phyloP scores from a whole-genome alignment of 345 rosid species.

The Citropsis articulata region DNA sequence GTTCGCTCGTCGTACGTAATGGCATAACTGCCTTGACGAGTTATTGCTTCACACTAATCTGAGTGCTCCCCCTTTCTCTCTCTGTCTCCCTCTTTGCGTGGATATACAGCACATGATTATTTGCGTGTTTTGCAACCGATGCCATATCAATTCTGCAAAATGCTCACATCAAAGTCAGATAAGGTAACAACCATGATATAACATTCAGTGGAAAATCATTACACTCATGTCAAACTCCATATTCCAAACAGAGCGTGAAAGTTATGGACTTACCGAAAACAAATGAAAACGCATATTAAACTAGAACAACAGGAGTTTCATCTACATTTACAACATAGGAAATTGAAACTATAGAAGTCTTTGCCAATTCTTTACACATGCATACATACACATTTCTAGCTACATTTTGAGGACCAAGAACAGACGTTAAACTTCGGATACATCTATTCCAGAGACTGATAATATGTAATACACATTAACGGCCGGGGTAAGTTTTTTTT shows the following conservation, averaged over 20 bases:
- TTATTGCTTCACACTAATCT: not conserved
- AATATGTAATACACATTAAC: constrained; percentile 11
- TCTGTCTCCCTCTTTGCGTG: too few species aligned
- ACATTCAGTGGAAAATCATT: not conserved
- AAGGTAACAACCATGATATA: not conserved
- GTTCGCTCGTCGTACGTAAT: constrained; percentile 40
- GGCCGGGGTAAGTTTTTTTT: constrained; percentile 9
- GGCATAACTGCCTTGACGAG: constrained; percentile 33
- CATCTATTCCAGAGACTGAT: constrained; percentile 27
- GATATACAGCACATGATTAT: too few species aligned
- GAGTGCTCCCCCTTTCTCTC: constrained; percentile 8
- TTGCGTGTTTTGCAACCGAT: too few species aligned
- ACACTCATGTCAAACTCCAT: not conserved
- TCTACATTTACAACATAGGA: constrained; percentile 38
- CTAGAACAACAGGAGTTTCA: not conserved
- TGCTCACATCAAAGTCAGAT: not conserved
- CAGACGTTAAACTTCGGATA: constrained; percentile 17
- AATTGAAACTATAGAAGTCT: constrained; percentile 5
- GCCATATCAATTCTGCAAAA: not conserved
- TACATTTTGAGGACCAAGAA: constrained; percentile 12
- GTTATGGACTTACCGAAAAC: not conserved
- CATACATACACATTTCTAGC: constrained; percentile 29
- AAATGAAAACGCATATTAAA: not conserved
- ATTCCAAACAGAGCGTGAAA: not conserved
- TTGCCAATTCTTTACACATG: constrained; percentile 26